These are phyloP conservation scores for Pisolithus thermaeus DNA, from an alignment of 1,284 basidiomycete species.

Conservation along the genomic window DNA sequence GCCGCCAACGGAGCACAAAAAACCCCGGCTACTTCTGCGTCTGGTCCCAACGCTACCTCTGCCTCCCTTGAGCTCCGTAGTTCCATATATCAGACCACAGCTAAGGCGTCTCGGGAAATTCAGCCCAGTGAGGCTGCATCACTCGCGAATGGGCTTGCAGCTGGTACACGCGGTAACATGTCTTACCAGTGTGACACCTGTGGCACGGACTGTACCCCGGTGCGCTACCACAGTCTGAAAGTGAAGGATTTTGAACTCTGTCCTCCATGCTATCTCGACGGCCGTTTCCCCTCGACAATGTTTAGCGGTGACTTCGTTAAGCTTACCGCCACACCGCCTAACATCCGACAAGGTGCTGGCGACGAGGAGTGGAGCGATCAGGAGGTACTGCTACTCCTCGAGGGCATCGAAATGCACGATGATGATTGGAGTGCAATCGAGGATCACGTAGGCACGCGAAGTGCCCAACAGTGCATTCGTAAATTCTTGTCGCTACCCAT, in stretches of 20 bases:
- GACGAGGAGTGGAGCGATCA: constrained; percentile 81
- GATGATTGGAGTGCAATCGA: constrained; percentile 94
- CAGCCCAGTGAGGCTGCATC: constrained; percentile 58
- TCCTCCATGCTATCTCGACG: constrained; percentile 89
- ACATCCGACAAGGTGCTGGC: constrained; percentile 37
- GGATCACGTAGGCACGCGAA: constrained; percentile 87
- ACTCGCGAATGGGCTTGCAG: constrained; percentile 53
- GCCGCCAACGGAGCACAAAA: constrained; percentile 47
- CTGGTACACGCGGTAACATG: constrained; percentile 41
- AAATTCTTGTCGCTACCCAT: constrained; percentile 97
- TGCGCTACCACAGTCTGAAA: constrained; percentile 92
- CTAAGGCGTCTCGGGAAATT: constrained; percentile 69
- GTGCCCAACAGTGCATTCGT: constrained; percentile 91
- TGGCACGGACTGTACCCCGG: constrained; percentile 84
- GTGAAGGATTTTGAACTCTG: constrained; percentile 89
- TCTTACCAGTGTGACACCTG: constrained; percentile 90
- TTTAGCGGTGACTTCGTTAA: constrained; percentile 98
- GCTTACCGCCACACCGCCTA: constrained; percentile 52
- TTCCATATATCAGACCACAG: constrained; percentile 83
- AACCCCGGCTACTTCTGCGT: constrained; percentile 36
- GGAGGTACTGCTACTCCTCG: constrained; percentile 84
- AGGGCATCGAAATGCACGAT: constrained; percentile 97
- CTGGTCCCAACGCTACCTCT: constrained; percentile 50
- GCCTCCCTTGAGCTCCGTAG: constrained; percentile 81
- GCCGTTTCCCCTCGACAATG: constrained; percentile 94